These are phyloP conservation scores for Penicillium soppii DNA, from an alignment of 495 filamentous ascomycete species.

Conservation along the genomic window DNA sequence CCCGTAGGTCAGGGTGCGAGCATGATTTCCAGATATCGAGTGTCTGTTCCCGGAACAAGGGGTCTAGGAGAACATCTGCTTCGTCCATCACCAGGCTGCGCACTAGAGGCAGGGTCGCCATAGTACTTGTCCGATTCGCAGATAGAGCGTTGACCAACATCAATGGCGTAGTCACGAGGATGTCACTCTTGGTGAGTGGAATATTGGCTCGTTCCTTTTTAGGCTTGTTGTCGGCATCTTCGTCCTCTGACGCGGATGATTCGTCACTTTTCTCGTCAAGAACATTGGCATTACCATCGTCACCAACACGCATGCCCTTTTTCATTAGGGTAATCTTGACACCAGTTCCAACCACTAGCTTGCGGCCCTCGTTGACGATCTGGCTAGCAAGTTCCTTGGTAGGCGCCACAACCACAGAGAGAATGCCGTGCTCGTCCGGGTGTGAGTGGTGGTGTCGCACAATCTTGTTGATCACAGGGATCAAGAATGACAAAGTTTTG, in stretches of 20 bases:
- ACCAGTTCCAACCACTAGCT: conserved; percentile 73
- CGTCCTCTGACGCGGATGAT: conserved; percentile 33
- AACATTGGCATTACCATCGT: conserved; percentile 29
- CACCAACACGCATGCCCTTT: conserved; percentile 70
- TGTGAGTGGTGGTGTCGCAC: conserved; percentile 52
- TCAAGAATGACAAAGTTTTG: conserved; percentile 92
- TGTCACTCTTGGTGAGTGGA: conserved; percentile 66
- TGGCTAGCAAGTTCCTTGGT: conserved; percentile 90
- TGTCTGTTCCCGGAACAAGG: conserved; percentile 87
- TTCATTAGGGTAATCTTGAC: conserved; percentile 80
- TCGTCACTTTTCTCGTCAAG: conserved; percentile 43
- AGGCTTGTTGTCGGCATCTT: conserved; percentile 38
- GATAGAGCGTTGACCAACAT: conserved; percentile 73
- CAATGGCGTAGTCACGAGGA: conserved; percentile 86
- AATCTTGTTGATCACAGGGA: conserved; percentile 77
- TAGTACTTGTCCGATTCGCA: conserved; percentile 38
- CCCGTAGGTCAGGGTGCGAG: conserved; percentile 60
- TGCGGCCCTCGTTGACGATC: conserved; percentile 89
- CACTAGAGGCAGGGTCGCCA: conserved; percentile 59
- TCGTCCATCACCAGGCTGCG: conserved; percentile 82
- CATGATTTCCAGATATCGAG: conserved; percentile 81
- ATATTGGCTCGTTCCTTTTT: conserved; percentile 37
- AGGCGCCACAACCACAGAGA: conserved; percentile 76
- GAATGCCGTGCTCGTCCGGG: conserved; percentile 49
- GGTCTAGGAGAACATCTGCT: conserved; percentile 91